Evolutionary conservation across 345 rosid species (phyloP).

Genomic region (Syzygium jambos): DNA sequence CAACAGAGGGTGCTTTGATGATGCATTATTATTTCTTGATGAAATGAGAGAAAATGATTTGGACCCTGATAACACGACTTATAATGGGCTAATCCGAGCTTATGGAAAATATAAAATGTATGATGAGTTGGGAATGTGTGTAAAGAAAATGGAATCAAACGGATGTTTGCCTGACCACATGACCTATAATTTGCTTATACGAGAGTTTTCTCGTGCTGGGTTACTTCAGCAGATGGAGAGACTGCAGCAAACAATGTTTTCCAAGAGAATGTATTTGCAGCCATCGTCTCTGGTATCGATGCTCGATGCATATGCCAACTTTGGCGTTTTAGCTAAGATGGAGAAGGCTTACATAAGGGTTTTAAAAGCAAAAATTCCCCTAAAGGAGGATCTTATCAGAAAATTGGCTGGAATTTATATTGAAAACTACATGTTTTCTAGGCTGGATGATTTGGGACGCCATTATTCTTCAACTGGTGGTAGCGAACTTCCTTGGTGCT

Average conservation of each 20-base stretch:
- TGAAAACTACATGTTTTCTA: conserved; percentile 56
- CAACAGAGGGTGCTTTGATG: conserved; percentile 30
- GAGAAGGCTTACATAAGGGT: conserved; percentile 34
- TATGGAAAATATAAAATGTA: conserved; percentile 50
- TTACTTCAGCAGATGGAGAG: conserved; percentile 59
- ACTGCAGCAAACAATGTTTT: conserved; percentile 21
- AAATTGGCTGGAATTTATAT: conserved; percentile 55
- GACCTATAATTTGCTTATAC: conserved; percentile 60
- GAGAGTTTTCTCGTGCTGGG: conserved; percentile 46
- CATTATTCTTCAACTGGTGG: conserved; percentile 33
- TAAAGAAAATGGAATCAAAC: conserved; percentile 49
- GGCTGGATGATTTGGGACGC: conserved; percentile 43
- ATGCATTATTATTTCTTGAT: conserved; percentile 32
- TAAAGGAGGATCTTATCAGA: conserved; percentile 46
- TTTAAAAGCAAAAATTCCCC: conserved; percentile 12
- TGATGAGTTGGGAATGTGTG: conserved; percentile 48
- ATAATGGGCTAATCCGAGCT: conserved; percentile 45
- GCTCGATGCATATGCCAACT: conserved; percentile 56
- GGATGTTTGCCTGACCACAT: conserved; percentile 41
- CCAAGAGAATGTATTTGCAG: conserved; percentile 41
- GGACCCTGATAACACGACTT: conserved; percentile 33
- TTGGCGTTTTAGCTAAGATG: conserved; percentile 51
- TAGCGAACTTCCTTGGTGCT: conserved; percentile 47
- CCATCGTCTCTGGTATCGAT: conserved; percentile 42
- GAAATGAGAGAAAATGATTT: conserved; percentile 36